Evolutionary conservation across 805 yeast species (phyloP).

Genomic region (Candida sanyiensis): DNA sequence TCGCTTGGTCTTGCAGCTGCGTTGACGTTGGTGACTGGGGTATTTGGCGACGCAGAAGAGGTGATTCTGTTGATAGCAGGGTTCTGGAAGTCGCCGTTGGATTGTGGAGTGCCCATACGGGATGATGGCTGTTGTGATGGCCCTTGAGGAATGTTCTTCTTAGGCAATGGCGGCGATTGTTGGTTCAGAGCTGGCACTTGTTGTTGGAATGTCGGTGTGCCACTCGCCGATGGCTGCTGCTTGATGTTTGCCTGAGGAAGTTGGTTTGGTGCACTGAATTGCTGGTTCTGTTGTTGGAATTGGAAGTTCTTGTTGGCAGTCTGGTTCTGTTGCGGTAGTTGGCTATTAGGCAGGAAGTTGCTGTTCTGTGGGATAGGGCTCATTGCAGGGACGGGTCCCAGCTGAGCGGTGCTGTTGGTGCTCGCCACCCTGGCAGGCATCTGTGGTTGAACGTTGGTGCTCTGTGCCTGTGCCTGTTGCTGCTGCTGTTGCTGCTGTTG

Average conservation of each 20-base stretch:
- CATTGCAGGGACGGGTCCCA: constrained; percentile 5
- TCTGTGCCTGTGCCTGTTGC: no score
- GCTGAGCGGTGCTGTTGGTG: constrained; percentile 11
- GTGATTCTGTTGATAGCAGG: constrained; percentile 13
- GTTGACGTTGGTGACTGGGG: constrained; percentile 42
- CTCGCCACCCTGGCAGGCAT: constrained; percentile 6
- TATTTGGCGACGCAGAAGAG: constrained; percentile 26
- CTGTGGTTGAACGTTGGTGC: constrained; percentile 18
- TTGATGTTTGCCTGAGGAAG: neutral
- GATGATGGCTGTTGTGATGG: constrained; percentile 21
- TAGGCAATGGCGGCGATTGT: constrained; percentile 12
- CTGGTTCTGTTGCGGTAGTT: constrained; percentile 6
- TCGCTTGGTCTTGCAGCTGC: constrained; percentile 42
- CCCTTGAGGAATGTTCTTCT: neutral
- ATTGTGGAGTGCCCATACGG: constrained; percentile 21
- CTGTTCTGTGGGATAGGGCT: constrained; percentile 1
- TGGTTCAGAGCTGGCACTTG: constrained; percentile 14
- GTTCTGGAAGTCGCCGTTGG: constrained; percentile 11
- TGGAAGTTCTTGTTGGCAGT: constrained; percentile 7
- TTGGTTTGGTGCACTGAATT: neutral
- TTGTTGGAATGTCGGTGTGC: neutral
- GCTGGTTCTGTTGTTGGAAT: constrained; percentile 7
- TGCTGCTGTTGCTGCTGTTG: no score
- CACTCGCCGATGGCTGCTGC: neutral
- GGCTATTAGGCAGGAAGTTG: constrained; percentile 7